Evolutionary conservation across 1,139 yeast genomes (phyloP).

Genomic region (Kluyveromyces sp.): DNA sequence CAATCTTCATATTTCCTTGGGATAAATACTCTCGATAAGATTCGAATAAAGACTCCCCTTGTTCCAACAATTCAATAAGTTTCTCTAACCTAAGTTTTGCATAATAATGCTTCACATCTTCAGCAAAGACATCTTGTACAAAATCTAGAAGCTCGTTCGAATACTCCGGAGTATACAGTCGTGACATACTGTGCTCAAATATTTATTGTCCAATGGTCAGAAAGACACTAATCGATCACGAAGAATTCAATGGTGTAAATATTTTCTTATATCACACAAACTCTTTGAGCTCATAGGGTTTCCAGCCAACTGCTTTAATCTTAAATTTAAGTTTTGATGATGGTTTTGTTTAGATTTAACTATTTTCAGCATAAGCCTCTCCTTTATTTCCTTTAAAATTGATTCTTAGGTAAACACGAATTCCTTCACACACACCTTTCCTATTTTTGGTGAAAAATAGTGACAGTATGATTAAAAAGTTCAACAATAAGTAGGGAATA

Average conservation of each 20-base stretch:
- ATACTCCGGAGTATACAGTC: conserved; percentile 32
- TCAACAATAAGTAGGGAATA: neutral
- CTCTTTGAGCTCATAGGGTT: too few species aligned
- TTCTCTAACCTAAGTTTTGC: conserved; percentile 27
- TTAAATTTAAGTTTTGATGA: too few species aligned
- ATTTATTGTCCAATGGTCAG: too few species aligned
- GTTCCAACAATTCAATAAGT: conserved; percentile 30
- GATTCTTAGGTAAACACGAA: too few species aligned
- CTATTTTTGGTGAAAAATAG: neutral
- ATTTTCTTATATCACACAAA: too few species aligned
- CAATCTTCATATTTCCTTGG: conserved; percentile 17
- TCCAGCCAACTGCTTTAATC: too few species aligned
- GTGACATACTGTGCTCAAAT: neutral
- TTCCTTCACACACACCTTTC: neutral
- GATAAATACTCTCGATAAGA: conserved; percentile 21
- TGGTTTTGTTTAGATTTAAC: too few species aligned
- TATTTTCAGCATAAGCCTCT: too few species aligned
- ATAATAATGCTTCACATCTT: conserved; percentile 23
- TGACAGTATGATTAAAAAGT: neutral
- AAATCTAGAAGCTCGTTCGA: conserved; percentile 29
- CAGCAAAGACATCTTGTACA: conserved; percentile 25
- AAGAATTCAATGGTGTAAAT: too few species aligned
- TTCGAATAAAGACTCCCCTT: conserved; percentile 26
- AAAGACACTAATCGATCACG: too few species aligned
- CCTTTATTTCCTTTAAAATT: too few species aligned